These are phyloP conservation scores for Solanum sitiens DNA, from an alignment of 257 asterid species.

Conservation along the genomic window DNA sequence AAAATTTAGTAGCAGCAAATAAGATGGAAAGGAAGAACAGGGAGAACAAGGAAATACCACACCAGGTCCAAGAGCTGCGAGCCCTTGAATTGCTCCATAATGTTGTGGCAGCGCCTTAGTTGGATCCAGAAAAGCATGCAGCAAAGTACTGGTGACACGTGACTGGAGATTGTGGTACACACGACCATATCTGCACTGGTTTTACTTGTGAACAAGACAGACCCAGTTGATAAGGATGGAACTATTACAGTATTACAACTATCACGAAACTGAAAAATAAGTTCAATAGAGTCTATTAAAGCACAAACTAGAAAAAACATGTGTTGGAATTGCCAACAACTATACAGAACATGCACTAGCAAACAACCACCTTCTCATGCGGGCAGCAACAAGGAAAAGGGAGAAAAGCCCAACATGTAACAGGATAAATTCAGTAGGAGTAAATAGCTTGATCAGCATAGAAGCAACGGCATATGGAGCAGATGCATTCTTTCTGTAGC, in stretches of 20 bases:
- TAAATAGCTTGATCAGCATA: not conserved
- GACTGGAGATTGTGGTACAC: conserved; percentile 85
- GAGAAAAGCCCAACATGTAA: not conserved
- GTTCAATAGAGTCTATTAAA: not conserved
- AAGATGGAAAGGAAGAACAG: not conserved
- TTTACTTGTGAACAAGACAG: not conserved
- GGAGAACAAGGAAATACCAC: conserved; percentile 46
- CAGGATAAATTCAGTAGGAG: not conserved
- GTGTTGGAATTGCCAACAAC: not conserved
- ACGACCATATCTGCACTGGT: conserved; percentile 23
- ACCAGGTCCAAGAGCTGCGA: conserved; percentile 82
- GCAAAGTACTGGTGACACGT: conserved; percentile 77
- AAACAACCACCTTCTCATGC: not conserved
- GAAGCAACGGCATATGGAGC: not conserved
- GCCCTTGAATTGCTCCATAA: conserved; percentile 95
- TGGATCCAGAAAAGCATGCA: conserved; percentile 85
- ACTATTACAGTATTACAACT: not conserved
- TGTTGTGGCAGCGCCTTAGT: conserved; percentile 83
- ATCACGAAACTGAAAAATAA: not conserved
- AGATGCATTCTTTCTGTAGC: not conserved
- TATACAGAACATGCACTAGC: not conserved
- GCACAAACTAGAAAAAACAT: not conserved
- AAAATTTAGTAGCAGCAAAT: not conserved
- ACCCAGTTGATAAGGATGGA: not conserved
- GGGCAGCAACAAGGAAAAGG: not conserved